Evolutionary conservation across 495 filamentous ascomycete species (phyloP).

Genomic region (Parathielavia hyrcaniae): DNA sequence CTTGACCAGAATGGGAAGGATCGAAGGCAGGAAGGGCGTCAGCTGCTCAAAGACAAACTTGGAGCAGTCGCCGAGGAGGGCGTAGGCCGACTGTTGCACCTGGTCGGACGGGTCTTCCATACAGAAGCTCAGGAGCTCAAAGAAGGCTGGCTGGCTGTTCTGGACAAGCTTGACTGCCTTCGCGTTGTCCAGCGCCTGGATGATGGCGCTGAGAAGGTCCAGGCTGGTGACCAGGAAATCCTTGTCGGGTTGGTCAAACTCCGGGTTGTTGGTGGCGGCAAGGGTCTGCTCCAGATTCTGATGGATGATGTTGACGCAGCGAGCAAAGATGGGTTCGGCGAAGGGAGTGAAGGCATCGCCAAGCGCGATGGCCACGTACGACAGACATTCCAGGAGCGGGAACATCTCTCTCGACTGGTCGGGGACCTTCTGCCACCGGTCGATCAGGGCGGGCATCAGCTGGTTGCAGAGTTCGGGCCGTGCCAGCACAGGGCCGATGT

Average conservation of each 20-base stretch:
- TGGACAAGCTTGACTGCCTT: conserved; percentile 70
- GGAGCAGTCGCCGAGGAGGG: conserved; percentile 90
- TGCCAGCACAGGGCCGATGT: conserved; percentile 72
- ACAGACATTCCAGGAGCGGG: conserved; percentile 88
- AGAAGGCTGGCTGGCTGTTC: conserved; percentile 72
- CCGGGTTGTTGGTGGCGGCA: conserved; percentile 53
- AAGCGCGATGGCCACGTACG: conserved; percentile 86
- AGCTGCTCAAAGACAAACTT: conserved; percentile 89
- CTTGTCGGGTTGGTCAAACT: conserved; percentile 80
- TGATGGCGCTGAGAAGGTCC: conserved; percentile 87
- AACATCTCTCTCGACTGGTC: conserved; percentile 93
- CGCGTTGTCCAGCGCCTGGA: conserved; percentile 75
- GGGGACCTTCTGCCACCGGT: conserved; percentile 77
- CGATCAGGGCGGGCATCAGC: conserved; percentile 91
- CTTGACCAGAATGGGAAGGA: conserved; percentile 74
- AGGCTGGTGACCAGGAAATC: conserved; percentile 96
- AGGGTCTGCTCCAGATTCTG: conserved; percentile 75
- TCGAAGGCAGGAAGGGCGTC: conserved; percentile 59
- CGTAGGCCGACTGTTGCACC: conserved; percentile 93
- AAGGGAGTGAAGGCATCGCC: conserved; percentile 77
- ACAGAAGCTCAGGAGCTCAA: conserved; percentile 81
- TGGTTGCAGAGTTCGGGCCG: conserved; percentile 70
- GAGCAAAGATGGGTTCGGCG: conserved; percentile 71
- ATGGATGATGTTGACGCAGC: conserved; percentile 87
- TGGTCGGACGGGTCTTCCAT: conserved; percentile 91